Conservation (phyloP, 176 grass and related monocot species). For the Olyra latifolia region DNA sequence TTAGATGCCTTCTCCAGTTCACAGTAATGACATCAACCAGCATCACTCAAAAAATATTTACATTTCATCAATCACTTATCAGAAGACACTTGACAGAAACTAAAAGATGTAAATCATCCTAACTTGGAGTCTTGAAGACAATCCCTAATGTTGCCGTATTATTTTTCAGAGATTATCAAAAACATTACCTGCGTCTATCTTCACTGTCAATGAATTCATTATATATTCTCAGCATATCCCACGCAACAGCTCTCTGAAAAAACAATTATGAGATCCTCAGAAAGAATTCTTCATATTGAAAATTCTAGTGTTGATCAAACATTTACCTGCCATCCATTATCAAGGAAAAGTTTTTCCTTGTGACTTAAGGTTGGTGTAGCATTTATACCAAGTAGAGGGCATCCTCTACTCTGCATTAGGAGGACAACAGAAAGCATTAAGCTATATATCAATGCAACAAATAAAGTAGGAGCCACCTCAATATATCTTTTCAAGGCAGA, state of each 20-base stretch:
- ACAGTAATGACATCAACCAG: conserved; percentile 8
- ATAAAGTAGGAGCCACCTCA: not conserved
- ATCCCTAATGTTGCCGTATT: not conserved
- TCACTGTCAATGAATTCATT: conserved; percentile 82
- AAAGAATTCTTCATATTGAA: not conserved
- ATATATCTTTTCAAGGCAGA: not conserved
- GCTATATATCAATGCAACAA: not conserved
- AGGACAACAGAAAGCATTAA: conserved; percentile 7
- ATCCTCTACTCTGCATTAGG: conserved; percentile 84
- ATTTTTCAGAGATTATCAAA: conserved; percentile 15
- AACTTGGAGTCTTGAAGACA: too few relatives aligned
- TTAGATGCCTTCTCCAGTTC: conserved; percentile 6
- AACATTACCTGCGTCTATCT: conserved; percentile 76
- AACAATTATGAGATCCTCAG: not conserved
- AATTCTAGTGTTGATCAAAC: not conserved
- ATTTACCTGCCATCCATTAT: conserved; percentile 85
- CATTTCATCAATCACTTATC: not conserved
- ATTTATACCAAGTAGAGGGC: conserved; percentile 87
- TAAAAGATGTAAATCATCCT: not conserved
- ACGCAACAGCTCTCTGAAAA: conserved; percentile 71
- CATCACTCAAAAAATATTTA: conserved; percentile 10
- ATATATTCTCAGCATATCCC: conserved; percentile 97
- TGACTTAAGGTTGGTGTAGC: conserved; percentile 81
- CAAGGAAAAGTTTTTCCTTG: conserved; percentile 82
- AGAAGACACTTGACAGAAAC: not conserved